Evolutionary conservation across 768 basidiomycete species (phyloP).

Genomic region (Podaxis pistillaris): DNA sequence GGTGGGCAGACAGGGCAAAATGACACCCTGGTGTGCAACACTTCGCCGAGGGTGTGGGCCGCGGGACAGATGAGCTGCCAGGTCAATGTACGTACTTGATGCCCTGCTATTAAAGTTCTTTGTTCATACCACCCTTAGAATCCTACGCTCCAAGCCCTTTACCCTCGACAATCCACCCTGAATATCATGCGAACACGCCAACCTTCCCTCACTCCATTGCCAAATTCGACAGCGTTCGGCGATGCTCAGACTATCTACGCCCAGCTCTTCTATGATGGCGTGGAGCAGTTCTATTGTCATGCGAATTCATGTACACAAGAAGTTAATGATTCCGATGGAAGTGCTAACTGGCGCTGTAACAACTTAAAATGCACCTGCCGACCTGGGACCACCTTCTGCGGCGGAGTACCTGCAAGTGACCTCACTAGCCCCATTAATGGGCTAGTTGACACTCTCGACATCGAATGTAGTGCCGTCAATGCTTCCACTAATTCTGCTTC

Average conservation of each 20-base stretch:
- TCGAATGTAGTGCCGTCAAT: constrained; percentile 59
- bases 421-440: constrained; percentile 63
- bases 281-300: constrained; percentile 86
- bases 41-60: constrained; percentile 67
- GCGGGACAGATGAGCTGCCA: constrained; percentile 82
- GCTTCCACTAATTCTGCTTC: constrained; percentile 44
- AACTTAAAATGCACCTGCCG: constrained; percentile 76
- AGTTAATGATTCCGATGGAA: constrained; percentile 33
- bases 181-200: constrained; percentile 80
- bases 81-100: constrained; percentile 60
- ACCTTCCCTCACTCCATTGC: constrained; percentile 64
- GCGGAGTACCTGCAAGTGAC: constrained; percentile 41
- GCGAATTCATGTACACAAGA: constrained; percentile 72
- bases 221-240: constrained; percentile 61
- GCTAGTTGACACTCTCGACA: constrained; percentile 61
- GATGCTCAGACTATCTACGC: constrained; percentile 51
- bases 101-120: background rate
- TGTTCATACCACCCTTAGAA: constrained; percentile 46
- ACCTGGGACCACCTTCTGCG: constrained; percentile 72
- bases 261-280: constrained; percentile 75
- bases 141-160: constrained; percentile 78
- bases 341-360: constrained; percentile 67
- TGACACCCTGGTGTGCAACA: constrained; percentile 72
- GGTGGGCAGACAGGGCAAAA: constrained; percentile 42
- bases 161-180: constrained; percentile 65